Base-by-base conservation (phyloP, 2,329 filamentous ascomycete genomes). In the Ceratocystis cacaofunesta region DNA sequence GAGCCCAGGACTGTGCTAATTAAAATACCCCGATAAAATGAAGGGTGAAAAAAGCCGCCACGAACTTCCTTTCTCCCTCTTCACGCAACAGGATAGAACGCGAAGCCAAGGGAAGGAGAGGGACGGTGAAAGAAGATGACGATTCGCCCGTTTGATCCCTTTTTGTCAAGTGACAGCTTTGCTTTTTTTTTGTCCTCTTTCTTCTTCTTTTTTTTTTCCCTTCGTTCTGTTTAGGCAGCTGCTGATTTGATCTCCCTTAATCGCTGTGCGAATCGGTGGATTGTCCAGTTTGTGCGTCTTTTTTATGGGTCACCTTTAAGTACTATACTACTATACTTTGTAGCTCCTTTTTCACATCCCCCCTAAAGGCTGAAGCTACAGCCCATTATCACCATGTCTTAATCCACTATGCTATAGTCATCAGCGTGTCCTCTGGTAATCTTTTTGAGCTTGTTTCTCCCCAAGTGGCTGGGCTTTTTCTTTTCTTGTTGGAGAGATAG, bases 301-400 rank as follows among this genome's bases (percentile, higher is more conserved):
- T 58, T 58, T 58, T 58, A 8, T 58, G 25, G 12, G 48, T 25
- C 48, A 8, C 10, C 10, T 52, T 52, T 28, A 25, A n/a, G 48
- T 48, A 19, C 17, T 7, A 22, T 28, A 52, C 10, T 17, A 28
- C 43, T 46, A 10, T 62, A 17, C 44, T 17, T 10, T 22, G 41
- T 46, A 2, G 19, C 19, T 44, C 43, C 60, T 61, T 44, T 46
- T 62, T 62, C 60, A 62, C 36, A 30, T 62, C 36, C 60, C 55
- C 36, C 58, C 28, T 43, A 60, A 17, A 36, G 19, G 19, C 36
- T 43, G 25, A 22, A 62, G 44, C 60, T 62, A 62, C n/a, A 41
- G 43, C 60, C 36, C 43, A 28, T 41, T 28, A 52, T 52, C 55
- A 25, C 28, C 55, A 30, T 58, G 55, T 58, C 55, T 58, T 58